Evolutionary conservation across 108 stramenopile species (phyloP).

Genomic region (Stephanodiscus triporus): DNA sequence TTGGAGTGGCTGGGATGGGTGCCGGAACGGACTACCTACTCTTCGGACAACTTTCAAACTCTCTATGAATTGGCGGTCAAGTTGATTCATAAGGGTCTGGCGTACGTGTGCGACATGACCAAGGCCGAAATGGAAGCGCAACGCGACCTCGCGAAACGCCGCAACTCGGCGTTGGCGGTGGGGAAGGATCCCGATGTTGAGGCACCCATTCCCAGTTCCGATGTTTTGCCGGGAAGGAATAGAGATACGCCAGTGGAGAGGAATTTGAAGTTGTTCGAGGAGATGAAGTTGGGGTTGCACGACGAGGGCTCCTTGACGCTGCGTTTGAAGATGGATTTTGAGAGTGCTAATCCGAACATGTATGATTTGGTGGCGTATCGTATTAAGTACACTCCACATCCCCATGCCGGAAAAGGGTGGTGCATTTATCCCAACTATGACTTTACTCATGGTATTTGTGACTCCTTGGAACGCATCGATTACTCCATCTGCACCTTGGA

Average conservation of each 20-base stretch:
- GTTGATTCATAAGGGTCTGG: constrained; percentile 90
- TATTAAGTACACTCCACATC: constrained; percentile 95
- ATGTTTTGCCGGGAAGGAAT: constrained; percentile 88
- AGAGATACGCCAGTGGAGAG: constrained; percentile 89
- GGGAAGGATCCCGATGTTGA: constrained; percentile 79
- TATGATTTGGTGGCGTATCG: constrained; percentile 97
- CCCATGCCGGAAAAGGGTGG: constrained; percentile 96
- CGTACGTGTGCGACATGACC: constrained; percentile 98
- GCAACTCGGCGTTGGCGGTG: constrained; percentile 57
- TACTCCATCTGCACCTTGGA: constrained; percentile 99
- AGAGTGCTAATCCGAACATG: constrained; percentile 93
- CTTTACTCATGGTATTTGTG: constrained; percentile 97
- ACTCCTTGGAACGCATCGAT: constrained; percentile 97
- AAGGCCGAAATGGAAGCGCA: constrained; percentile 93
- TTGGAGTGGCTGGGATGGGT: constrained; percentile 95
- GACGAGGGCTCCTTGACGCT: constrained; percentile 94
- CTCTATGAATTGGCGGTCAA: constrained; percentile 90
- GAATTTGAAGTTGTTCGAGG: constrained; percentile 88
- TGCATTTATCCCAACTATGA: constrained; percentile 99
- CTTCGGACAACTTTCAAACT: constrained; percentile 91
- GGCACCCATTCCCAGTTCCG: constrained; percentile 65
- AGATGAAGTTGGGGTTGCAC: constrained; percentile 91
- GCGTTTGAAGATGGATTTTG: constrained; percentile 98
- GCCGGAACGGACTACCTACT: constrained; percentile 93
- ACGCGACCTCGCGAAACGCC: constrained; percentile 89